phyloP scores from a whole-genome alignment of 2,329 filamentous ascomycete species.

The Aphanocladium album region DNA sequence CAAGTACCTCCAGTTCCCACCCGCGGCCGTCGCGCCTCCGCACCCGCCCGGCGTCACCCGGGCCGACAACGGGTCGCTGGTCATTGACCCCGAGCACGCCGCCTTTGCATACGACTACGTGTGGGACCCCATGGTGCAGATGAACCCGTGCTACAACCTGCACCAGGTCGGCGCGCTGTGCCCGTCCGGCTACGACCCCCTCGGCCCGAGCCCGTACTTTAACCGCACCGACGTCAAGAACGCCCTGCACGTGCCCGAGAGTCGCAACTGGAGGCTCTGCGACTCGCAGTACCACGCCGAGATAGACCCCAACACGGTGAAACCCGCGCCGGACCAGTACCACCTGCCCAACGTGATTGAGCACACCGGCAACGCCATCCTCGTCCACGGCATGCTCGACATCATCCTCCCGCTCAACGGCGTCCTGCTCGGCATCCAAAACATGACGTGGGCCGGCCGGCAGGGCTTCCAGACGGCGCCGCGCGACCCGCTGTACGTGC shows the following conservation, averaged over 20 bases:
- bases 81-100: conserved; percentile 50
- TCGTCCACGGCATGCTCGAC: conserved; percentile 39
- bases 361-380: conserved; percentile 28
- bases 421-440: conserved; percentile 67
- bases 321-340: conserved; percentile 5
- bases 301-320: conserved; percentile 18
- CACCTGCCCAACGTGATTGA: conserved; percentile 25
- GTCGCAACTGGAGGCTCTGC: conserved; percentile 24
- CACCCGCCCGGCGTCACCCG: conserved; percentile 23
- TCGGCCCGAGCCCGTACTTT: conserved; percentile 51
- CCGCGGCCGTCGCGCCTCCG: conserved; percentile 50
- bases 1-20: conserved; percentile 59
- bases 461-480: conserved; percentile 61
- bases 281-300: conserved; percentile 23
- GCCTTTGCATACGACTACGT: conserved; percentile 34
- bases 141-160: conserved; percentile 72
- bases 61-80: conserved; percentile 12
- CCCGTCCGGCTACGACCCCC: conserved; percentile 59
- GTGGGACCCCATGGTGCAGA: conserved; percentile 12
- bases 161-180: conserved; percentile 68
- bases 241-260: conserved; percentile 56
- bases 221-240: conserved; percentile 61
- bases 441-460: conserved; percentile 70
- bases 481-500: conserved; percentile 11
- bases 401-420: conserved; percentile 65